Conservation (phyloP, 169 alveolate species). For the Eimeria tenella region DNA sequence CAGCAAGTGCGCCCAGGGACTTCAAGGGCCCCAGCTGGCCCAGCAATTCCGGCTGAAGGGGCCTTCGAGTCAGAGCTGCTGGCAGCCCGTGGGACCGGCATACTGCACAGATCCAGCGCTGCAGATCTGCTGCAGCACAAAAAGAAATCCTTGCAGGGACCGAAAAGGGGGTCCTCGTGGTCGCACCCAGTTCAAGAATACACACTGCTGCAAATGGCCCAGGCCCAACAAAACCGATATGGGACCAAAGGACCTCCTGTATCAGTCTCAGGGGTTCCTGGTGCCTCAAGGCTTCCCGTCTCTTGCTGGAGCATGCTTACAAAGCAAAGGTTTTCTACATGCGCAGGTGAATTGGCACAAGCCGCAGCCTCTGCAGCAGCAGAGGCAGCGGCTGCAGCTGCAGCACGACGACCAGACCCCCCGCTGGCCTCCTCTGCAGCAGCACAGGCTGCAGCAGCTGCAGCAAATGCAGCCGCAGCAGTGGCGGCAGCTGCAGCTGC, state of each 20-base stretch:
- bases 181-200: background rate
- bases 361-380: background rate
- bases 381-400: slow-evolving; percentile 19
- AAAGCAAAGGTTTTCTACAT: background rate
- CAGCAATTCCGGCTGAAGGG: background rate
- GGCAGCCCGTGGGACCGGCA: background rate
- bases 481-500: background rate
- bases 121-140: background rate
- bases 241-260: background rate
- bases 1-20: background rate
- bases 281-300: background rate
- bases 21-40: background rate
- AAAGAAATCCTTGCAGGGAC: background rate
- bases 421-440: no score
- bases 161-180: background rate
- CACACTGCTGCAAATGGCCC: background rate
- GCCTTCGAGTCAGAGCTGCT: background rate
- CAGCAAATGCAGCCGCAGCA: background rate
- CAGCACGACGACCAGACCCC: background rate
- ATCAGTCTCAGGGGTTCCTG: background rate
- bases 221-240: no score
- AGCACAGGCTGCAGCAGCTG: background rate
- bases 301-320: background rate
- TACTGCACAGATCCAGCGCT: slow-evolving; percentile 35
- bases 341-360: background rate